These are phyloP conservation scores for Talaromyces wortmannii DNA, from an alignment of 495 filamentous ascomycete species.

Conservation along the genomic window DNA sequence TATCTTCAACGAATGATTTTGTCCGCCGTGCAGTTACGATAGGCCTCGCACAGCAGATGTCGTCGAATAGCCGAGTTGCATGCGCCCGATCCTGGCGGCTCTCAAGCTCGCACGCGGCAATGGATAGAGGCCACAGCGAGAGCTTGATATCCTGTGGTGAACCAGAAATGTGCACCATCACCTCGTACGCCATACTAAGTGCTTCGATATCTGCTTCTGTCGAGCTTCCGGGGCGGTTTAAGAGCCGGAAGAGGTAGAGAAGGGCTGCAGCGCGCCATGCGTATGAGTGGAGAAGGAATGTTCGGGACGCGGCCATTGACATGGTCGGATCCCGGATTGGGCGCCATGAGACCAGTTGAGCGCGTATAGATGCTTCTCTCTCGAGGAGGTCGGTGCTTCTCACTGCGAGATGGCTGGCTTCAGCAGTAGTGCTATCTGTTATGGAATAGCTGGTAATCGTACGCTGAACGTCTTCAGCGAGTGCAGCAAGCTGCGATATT, in stretches of 20 bases:
- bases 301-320: not conserved
- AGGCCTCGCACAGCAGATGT: not conserved
- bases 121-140: not conserved
- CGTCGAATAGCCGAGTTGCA: conserved; percentile 1
- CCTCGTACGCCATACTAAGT: conserved; percentile 3
- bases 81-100: not conserved
- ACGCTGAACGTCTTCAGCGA: not conserved
- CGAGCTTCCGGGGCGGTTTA: conserved; percentile 1
- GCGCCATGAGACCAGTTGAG: not conserved
- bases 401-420: not conserved
- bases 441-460: not conserved
- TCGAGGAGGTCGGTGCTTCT: not conserved
- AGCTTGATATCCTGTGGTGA: not conserved
- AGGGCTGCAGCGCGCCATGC: conserved; percentile 1
- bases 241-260: conserved; percentile 3
- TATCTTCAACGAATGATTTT: not conserved
- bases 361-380: not conserved
- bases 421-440: not conserved
- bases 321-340: not conserved
- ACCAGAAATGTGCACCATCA: not conserved
- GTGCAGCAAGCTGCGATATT: not conserved
- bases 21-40: not conserved
- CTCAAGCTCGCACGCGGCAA: not conserved
- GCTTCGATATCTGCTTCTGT: not conserved
- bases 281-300: not conserved